These are phyloP conservation scores for Russula virescens DNA, from an alignment of 768 basidiomycete genomes.

Conservation along the genomic window DNA sequence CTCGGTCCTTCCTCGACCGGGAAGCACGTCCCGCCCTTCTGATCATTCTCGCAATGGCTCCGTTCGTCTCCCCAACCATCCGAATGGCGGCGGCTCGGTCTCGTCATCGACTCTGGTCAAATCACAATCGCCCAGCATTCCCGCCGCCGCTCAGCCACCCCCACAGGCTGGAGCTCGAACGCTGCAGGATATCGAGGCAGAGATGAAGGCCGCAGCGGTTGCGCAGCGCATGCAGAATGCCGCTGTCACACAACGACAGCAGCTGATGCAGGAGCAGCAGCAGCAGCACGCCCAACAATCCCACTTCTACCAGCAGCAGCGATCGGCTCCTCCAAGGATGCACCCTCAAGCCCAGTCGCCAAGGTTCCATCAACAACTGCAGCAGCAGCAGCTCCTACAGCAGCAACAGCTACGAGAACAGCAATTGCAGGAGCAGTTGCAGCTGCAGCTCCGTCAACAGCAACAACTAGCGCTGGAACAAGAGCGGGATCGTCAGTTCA, in stretches of 20 bases:
- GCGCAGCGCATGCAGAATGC: constrained; percentile 27
- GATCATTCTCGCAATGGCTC: constrained; percentile 30
- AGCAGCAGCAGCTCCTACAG: constrained; percentile 57
- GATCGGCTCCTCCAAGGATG: constrained; percentile 71
- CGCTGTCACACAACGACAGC: constrained; percentile 36
- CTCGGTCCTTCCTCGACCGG: constrained; percentile 51
- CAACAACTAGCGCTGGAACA: constrained; percentile 43
- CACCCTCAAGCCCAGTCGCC: constrained; percentile 70
- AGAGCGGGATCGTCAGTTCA: constrained; percentile 58
- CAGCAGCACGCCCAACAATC: constrained; percentile 33
- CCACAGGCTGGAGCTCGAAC: constrained; percentile 36
- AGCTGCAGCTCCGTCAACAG: constrained; percentile 22
- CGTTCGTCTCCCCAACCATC: constrained; percentile 14
- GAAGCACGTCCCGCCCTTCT: constrained; percentile 14
- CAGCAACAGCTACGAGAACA: constrained; percentile 62
- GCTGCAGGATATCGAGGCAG: constrained; percentile 76
- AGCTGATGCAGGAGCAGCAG: constrained; percentile 31
- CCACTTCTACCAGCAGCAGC: constrained; percentile 36
- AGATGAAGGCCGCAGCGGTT: constrained; percentile 60
- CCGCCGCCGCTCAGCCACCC: constrained; percentile 31
- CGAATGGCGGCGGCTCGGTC: constrained; percentile 18
- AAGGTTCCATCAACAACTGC: constrained; percentile 72
- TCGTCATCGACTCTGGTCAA: constrained; percentile 21
- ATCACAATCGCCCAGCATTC: constrained; percentile 13
- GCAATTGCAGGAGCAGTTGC: constrained; percentile 31